phyloP scores from a whole-genome alignment of 1,139 yeast species.

The Arxiozyma heterogenica region DNA sequence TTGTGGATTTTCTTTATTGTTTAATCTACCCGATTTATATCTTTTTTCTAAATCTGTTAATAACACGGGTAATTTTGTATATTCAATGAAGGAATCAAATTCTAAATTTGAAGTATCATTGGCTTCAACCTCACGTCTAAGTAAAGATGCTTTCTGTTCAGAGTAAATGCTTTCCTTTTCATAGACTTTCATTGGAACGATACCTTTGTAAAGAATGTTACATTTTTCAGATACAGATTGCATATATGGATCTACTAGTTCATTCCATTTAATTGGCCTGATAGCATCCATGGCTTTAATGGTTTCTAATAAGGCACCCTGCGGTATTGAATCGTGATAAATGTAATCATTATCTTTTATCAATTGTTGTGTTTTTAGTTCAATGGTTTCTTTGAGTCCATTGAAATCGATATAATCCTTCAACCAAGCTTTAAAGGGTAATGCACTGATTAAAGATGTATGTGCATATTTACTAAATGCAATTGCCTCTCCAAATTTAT shows the following conservation, averaged over 20 bases:
- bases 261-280: constrained; percentile 35
- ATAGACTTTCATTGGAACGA: constrained; percentile 79
- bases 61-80: constrained; percentile 64
- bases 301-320: constrained; percentile 43
- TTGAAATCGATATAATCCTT: constrained; percentile 30
- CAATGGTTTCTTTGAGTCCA: constrained; percentile 21
- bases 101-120: constrained; percentile 77
- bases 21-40: constrained; percentile 15
- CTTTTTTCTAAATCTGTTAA: constrained; percentile 43
- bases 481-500: constrained; percentile 69
- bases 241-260: constrained; percentile 37
- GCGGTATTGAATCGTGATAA: constrained; percentile 70
- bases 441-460: constrained; percentile 18
- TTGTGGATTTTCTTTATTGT: constrained; percentile 16
- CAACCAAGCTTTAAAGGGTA: constrained; percentile 19
- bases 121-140: constrained; percentile 67
- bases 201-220: constrained; percentile 61
- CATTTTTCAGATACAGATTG: constrained; percentile 44
- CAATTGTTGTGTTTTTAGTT: constrained; percentile 33
- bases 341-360: constrained; percentile 84
- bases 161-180: constrained; percentile 81
- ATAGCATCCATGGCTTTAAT: constrained; percentile 72
- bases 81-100: constrained; percentile 67
- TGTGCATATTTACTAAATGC: constrained; percentile 53
- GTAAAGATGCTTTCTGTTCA: constrained; percentile 73